Base-by-base conservation (phyloP, 305 asterid species). In the Petunia hybrid region DNA sequence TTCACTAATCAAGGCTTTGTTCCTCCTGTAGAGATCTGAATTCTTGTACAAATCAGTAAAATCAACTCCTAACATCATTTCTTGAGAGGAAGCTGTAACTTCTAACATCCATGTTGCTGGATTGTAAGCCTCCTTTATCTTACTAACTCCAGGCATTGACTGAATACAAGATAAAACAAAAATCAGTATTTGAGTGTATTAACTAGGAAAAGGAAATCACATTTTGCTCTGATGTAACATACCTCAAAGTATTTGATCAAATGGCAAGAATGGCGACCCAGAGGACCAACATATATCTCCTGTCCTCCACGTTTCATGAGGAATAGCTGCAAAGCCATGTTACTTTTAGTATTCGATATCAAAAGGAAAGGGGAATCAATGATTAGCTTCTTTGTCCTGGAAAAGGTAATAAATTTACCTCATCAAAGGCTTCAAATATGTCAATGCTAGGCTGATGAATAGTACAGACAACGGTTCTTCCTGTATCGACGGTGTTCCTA, bases 41-140 rank as follows among this genome's bases (percentile, higher is more conserved):
- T 90, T 87, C 83, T 81, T 84, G 89, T 90, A 90, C 62, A 70
- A 57, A 8, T 91, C 91, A 43, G 86, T 12, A 78, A 91, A 88
- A 39, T 89, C 87, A 14, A 88, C 85, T 4, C 92, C 94, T 57
- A 83, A 79, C 22, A 70, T 76, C 40, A 84, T 82, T 85, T 91
- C 94, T 79, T 89, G 92, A n/a, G 94, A 75, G 13, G 91, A 70
- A 40, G 88, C 53, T 48, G 92, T 89, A 68, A 87, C 90, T 87
- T 85, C 91, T 74, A 91, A 42, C 94, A 89, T 89, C 94, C 94
- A 91, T 3, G 94, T 89, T 55, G 94, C 91, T 6, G 94, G 94
- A 82, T 91, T 91, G 81, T 88, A 81, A 35, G 91, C 91, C 0
- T 91, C 90, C 79, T 86, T 88, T 39, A 88, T 87, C 82, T 87